Evolutionary conservation across 257 asterid species (phyloP), one percentile per base, ranked within the genome.

Genomic region (Solanum etuberosum): DNA sequence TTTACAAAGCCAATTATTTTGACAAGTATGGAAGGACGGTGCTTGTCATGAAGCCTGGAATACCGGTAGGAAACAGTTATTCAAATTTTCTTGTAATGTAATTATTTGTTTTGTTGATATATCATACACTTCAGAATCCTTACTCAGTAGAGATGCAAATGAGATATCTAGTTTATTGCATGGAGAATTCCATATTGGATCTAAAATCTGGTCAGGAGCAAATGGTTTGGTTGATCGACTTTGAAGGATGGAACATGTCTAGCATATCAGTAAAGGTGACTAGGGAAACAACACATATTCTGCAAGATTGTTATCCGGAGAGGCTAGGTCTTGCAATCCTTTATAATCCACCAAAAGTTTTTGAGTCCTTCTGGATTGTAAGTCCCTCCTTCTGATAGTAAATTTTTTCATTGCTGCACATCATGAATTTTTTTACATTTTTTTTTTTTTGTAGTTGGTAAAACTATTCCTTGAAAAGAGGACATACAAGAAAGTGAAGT

Each of bases 301-400:
- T 94, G 87, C 98, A 93, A 89, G 92, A 92, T 68, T 90, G 89
- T 80, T 94, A 93, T 83, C 98, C 98, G 0, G 97, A 94, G 90
- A 91, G 98, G 90, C 94, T 94, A 42, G 98, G 91, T 23, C 34
- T 93, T 25, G 98, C 94, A 9, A 90, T 94, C 83, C 85, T 94
- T 35, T 93, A 93, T 90, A 92, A 92, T 73, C 95, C 98, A 20
- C 98, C 98, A 0, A 93, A 92, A 88, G 89, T 94, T 74, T 94
- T 93, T 10, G 93, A 94, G 89, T 92, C 98, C 89, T 94, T 94
- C 86, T 94, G 98, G 98, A 86, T 86, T 92, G 96, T 93, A 85
- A 57, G 88, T 83, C 14, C 25, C 65, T 48, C 35, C 6, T 3
- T 3, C 34, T 32, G 23, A 15, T 46, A 42, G 48, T 40, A 37